A percentile compares a stretch with the other conserved stretches of the same genome.
These are phyloP conservation scores for Erigeron philadelphicus DNA, from an alignment of 140 eudicot genomes.

Conservation along the genomic window DNA sequence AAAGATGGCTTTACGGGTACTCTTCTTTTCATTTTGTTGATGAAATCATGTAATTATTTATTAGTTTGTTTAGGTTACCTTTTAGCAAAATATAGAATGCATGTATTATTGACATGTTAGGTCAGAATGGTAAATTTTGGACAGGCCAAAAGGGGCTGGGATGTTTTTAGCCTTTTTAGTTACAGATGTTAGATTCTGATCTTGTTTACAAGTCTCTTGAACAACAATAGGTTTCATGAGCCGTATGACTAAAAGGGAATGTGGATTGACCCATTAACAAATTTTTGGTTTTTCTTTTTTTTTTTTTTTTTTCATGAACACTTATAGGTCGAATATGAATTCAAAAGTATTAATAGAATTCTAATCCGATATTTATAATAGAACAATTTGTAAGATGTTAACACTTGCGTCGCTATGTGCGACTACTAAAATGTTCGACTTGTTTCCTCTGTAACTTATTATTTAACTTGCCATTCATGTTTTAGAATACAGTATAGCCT, in stretches of 20 bases:
- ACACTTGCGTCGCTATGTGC: neutral
- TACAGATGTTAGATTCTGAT: neutral
- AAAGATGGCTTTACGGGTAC: conserved; percentile 88
- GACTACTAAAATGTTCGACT: neutral
- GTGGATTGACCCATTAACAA: too few relatives aligned
- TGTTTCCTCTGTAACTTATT: neutral
- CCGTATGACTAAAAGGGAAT: neutral
- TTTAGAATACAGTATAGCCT: neutral
- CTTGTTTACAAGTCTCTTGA: conserved; percentile 6
- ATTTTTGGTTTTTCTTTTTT: too few relatives aligned
- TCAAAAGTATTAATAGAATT: too few relatives aligned
- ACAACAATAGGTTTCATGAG: neutral
- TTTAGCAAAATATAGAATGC: conserved; percentile 12
- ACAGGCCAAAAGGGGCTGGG: neutral
- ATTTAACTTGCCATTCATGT: neutral
- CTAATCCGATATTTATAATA: too few relatives aligned
- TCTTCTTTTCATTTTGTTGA: conserved; percentile 4
- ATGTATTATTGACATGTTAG: neutral
- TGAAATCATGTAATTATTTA: neutral
- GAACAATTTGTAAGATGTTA: neutral
- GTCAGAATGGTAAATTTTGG: neutral
- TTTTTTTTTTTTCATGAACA: too few relatives aligned
- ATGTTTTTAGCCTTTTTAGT: conserved; percentile 8
- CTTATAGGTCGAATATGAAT: too few relatives aligned
- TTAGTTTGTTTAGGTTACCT: conserved; percentile 3